phyloP scores from a whole-genome alignment of 441 rosid species.

The Pelargonium australe region DNA sequence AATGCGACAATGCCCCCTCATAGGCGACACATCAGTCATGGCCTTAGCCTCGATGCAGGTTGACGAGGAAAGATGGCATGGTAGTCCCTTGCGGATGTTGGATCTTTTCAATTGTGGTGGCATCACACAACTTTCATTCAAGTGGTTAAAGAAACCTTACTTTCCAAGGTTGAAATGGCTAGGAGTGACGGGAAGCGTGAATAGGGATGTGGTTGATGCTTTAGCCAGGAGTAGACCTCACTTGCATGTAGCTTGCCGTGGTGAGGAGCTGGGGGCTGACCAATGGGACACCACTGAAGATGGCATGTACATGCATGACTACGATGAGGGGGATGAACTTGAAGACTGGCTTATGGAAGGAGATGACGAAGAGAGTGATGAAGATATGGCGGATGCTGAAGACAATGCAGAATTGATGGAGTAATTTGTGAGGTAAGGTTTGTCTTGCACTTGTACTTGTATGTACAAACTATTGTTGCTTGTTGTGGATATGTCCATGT shows the following conservation, averaged over 20 bases:
- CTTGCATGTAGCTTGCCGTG: conserved; percentile 56
- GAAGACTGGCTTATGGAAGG: conserved; percentile 63
- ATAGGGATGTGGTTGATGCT: conserved; percentile 71
- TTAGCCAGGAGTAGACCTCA: conserved; percentile 64
- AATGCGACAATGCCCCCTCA: conserved; percentile 67
- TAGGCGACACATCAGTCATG: conserved; percentile 75
- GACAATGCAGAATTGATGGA: conserved; percentile 23
- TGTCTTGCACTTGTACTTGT: neutral
- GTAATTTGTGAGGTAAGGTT: conserved; percentile 4
- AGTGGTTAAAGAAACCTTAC: conserved; percentile 80
- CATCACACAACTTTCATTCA: conserved; percentile 61
- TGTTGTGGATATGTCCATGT: neutral
- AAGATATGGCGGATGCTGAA: conserved; percentile 52
- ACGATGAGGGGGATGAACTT: conserved; percentile 61
- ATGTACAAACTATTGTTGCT: neutral
- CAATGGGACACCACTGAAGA: conserved; percentile 49
- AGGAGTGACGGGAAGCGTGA: conserved; percentile 72
- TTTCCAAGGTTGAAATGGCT: conserved; percentile 83
- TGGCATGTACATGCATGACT: conserved; percentile 43
- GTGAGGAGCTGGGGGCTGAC: conserved; percentile 74
- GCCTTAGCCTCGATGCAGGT: conserved; percentile 84
- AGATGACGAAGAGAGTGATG: conserved; percentile 37
- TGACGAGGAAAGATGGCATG: conserved; percentile 55
- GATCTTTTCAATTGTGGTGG: conserved; percentile 85
- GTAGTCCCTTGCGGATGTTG: conserved; percentile 58